Percentiles rank a stretch among this genome's conserved stretches.
Conservation (phyloP, 768 basidiomycete species). For the Strobilomyces confusus region DNA sequence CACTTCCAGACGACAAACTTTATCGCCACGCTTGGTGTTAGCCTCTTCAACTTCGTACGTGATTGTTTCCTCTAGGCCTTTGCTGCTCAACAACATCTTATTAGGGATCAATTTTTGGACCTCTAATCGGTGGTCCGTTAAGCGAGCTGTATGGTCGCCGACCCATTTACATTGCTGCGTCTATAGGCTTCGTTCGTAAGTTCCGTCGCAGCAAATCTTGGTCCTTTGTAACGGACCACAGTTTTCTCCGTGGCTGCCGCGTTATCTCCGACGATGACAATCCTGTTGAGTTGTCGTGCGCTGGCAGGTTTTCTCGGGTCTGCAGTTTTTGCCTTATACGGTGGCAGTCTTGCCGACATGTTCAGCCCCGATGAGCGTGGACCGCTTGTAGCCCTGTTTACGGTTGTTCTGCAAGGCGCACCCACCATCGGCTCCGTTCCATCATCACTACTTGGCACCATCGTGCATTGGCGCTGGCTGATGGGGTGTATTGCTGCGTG, state of each 20-base stretch:
- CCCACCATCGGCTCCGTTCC: constrained; percentile 26
- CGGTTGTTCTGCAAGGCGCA: constrained; percentile 24
- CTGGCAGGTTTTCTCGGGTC: constrained; percentile 21
- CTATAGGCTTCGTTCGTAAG: constrained; percentile 18
- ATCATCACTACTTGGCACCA: constrained; percentile 19
- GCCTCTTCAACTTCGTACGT: constrained; percentile 20
- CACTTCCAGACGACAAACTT: constrained; percentile 15
- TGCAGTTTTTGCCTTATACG: constrained; percentile 21
- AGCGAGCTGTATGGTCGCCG: constrained; percentile 23
- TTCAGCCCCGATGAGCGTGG: constrained; percentile 23
- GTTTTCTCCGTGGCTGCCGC: constrained; percentile 20
- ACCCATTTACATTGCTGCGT: constrained; percentile 19
- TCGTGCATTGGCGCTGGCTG: constrained; percentile 22
- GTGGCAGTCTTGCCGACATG: constrained; percentile 24
- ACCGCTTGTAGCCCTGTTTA: constrained; percentile 22
- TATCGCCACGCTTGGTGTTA: constrained; percentile 18
- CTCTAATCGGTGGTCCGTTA: constrained; percentile 20
- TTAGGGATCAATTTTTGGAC: constrained; percentile 21
- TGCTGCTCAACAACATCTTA: not conserved
- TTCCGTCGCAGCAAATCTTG: not conserved
- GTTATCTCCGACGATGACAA: constrained; percentile 16
- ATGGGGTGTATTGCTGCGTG: constrained; percentile 21
- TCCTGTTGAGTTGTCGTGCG: constrained; percentile 17
- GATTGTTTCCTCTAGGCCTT: not conserved
- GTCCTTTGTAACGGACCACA: constrained; percentile 2